Evolutionary conservation across 2,329 filamentous ascomycete species (phyloP), one percentile per base, ranked within the genome.

Genomic region (Xylaria multiplex): DNA sequence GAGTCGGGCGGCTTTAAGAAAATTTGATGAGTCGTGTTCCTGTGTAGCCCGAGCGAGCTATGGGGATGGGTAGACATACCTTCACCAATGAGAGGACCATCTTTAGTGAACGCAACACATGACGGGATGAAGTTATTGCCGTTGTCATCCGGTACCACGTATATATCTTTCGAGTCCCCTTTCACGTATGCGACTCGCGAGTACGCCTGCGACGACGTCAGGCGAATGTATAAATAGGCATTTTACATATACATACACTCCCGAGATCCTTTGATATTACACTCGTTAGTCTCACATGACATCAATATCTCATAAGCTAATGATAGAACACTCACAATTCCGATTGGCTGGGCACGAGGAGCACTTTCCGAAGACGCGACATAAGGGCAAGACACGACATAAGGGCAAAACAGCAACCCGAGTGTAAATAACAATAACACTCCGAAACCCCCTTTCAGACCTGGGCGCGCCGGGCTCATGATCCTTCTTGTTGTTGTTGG

Each of bases 31-130:
- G 57, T 3, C n/a, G 40, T 32, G 19, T 46, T 35, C n/a, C 37
- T 6, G 27, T 35, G 11, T 22, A 14, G 13, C 19, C 19, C 19
- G 19, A 19, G 32, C 7, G 57, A 40, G 22, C 14, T 24, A 9
- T 27, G 46, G 45, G 42, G 35, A 27, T 42, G 7, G 22, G 14
- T 14, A 48, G 9, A 59, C 57, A 14, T 59, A 59, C 45, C 46
- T 2, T 42, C 14, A 11, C 57, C 57, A 3, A 59, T 30, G 3
- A 59, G 45, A 50, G 46, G 19, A 30, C 32, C 57, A 11, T 32
- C 11, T 30, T 42, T 8, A 24, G 57, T 59, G 46, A 59, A 59
- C 11, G 57, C 45, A 30, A 59, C 57, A 8, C 57, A 59, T 2
- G 57, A 59, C 11, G 57, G 57, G 42, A 59, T 50, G 22, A 32